Evolutionary conservation across 768 basidiomycete genomes (phyloP), one percentile per base, ranked within the genome.

Genomic region (Fibroporia radiculosa): DNA sequence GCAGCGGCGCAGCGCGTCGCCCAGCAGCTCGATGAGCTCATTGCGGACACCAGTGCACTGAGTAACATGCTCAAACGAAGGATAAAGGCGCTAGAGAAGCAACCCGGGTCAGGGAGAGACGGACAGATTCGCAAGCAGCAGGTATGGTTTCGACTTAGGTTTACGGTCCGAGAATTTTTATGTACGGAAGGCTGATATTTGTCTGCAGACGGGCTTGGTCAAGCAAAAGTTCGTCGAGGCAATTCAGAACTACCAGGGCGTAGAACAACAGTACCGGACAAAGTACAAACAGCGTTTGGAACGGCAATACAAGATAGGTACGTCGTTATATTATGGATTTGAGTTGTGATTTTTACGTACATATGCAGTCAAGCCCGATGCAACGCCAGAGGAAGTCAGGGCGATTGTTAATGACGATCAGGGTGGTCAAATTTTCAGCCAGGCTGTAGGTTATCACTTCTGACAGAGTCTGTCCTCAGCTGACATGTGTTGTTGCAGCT

Each of bases 281-380:
- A 80, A 74, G 57, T 75, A 79, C 56, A 79, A 71, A 57, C 74
- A 80, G 54, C 72, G 83, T 37, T 71, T 84, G 44, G 84, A 81
- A 62, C 71, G 85, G 34, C 84, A 93, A 62, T 73, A 86, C 59
- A 80, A 74, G 58, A 91, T 92, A 44, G 85, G 84, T 82, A 48
- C 42, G 66, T 56, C 16, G 10, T 39, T 5, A 19, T 39, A 23
- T 25, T 8, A 25, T 25, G 18, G 18, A 36, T 36, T 28, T 40
- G 20, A n/a, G n/a, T n/a, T n/a, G 14, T 1, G 12, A 25, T 18
- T 14, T 16, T 18, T 16, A 6, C 18, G n/a, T 19, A 19, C 5
- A 23, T 37, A 27, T 39, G 2, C 47, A 88, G 90, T 91, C 36
- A 93, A 93, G 62, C 88, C 89, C 2, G 78, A 90, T 54, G 92